These are phyloP conservation scores for Metarhizium album DNA, from an alignment of 2,329 filamentous ascomycete genomes.

Conservation along the genomic window DNA sequence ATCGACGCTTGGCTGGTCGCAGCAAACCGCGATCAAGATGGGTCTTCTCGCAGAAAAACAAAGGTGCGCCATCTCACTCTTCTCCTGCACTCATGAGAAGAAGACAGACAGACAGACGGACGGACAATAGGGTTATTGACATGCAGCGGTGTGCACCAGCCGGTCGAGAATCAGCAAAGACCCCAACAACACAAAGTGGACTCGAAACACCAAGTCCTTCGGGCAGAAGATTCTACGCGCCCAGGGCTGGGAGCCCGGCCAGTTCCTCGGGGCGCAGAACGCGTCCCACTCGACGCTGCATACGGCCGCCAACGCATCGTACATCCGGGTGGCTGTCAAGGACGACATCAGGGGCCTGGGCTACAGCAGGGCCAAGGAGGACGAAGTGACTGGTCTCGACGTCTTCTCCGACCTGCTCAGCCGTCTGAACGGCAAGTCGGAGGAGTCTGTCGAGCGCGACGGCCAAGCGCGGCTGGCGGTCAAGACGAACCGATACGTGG, in stretches of 20 bases:
- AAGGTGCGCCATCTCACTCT: slow-evolving; percentile 12
- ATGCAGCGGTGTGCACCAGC: slow-evolving; percentile 13
- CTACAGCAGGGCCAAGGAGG: slow-evolving; percentile 63
- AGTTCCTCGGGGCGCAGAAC: slow-evolving; percentile 68
- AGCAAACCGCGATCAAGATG: slow-evolving; percentile 16
- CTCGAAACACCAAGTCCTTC: slow-evolving; percentile 68
- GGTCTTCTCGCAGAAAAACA: slow-evolving; percentile 26
- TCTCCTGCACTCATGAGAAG: background rate
- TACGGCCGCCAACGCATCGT: slow-evolving; percentile 69
- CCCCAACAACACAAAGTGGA: slow-evolving; percentile 94
- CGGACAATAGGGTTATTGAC: too few species aligned
- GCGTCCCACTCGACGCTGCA: slow-evolving; percentile 66
- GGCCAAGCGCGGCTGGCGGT: slow-evolving; percentile 56
- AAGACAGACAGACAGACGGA: background rate
- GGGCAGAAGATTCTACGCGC: slow-evolving; percentile 81
- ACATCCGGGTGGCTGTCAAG: slow-evolving; percentile 76
- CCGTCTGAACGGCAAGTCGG: slow-evolving; percentile 77
- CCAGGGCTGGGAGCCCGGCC: slow-evolving; percentile 85
- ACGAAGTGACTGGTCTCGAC: slow-evolving; percentile 75
- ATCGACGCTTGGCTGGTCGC: background rate
- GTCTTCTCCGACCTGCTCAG: slow-evolving; percentile 80
- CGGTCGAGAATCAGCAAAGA: slow-evolving; percentile 69
- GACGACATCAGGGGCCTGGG: slow-evolving; percentile 88
- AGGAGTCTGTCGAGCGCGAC: slow-evolving; percentile 61
- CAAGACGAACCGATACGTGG: slow-evolving; percentile 63